A percentile compares a stretch with the other conserved stretches of the same genome.
These are phyloP conservation scores for Calycina marina DNA, from an alignment of 2,329 filamentous ascomycete species.

Conservation along the genomic window DNA sequence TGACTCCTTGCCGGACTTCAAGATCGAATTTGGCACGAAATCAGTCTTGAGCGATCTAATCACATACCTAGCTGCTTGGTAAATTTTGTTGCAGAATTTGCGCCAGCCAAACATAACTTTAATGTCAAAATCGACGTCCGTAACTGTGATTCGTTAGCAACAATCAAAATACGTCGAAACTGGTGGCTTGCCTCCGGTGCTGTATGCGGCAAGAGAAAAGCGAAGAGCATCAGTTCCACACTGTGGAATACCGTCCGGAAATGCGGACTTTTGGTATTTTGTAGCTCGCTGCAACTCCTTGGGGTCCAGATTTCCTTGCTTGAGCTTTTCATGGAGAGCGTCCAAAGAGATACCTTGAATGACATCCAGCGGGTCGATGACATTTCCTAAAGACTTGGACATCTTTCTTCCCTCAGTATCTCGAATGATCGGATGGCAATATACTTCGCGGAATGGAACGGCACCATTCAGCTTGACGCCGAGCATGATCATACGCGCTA, in stretches of 20 bases:
- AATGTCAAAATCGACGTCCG: constrained; percentile 78
- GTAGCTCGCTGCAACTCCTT: constrained; percentile 73
- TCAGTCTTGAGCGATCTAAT: constrained; percentile 58
- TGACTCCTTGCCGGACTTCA: constrained; percentile 45
- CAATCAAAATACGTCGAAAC: neutral
- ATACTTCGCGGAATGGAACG: constrained; percentile 86
- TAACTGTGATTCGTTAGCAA: too few species aligned
- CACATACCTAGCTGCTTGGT: constrained; percentile 92
- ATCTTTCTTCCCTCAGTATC: constrained; percentile 93
- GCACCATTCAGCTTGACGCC: constrained; percentile 82
- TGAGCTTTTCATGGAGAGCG: constrained; percentile 66
- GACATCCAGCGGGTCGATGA: constrained; percentile 87
- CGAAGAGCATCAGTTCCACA: constrained; percentile 86
- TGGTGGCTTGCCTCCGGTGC: constrained; percentile 62
- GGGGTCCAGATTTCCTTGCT: constrained; percentile 67
- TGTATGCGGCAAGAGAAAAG: constrained; percentile 80
- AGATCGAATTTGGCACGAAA: constrained; percentile 43
- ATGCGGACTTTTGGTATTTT: constrained; percentile 87
- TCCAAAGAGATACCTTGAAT: constrained; percentile 75
- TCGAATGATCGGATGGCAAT: constrained; percentile 84
- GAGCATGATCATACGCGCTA: constrained; percentile 87
- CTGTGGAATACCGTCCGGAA: constrained; percentile 87
- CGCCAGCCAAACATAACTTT: constrained; percentile 88
- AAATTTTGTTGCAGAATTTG: constrained; percentile 96
- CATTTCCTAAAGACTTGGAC: constrained; percentile 92